Conservation (phyloP, 2,329 filamentous ascomycete species). For the Pseudogymnoascus sp. region DNA sequence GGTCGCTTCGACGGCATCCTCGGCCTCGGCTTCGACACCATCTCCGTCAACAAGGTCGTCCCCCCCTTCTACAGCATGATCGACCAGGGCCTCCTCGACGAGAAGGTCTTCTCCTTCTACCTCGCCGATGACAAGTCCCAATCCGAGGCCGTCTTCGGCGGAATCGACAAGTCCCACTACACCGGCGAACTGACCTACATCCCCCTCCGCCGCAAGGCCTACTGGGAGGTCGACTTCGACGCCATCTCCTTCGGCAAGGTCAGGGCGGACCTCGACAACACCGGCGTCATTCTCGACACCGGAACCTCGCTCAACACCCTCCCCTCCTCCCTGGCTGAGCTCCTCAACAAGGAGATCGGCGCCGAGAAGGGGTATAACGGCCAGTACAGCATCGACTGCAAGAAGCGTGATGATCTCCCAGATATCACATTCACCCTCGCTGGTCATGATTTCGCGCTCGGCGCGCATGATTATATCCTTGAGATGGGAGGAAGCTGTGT, state of each 20-base stretch:
- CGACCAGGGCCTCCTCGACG: conserved; percentile 80
- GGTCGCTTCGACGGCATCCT: conserved; percentile 96
- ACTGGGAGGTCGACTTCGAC: conserved; percentile 98
- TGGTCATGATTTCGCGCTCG: conserved; percentile 89
- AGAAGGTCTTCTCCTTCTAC: conserved; percentile 95
- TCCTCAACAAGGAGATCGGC: conserved; percentile 95
- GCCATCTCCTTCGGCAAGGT: conserved; percentile 82
- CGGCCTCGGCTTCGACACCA: conserved; percentile 87
- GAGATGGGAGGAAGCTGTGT: conserved; percentile 95
- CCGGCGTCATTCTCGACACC: conserved; percentile 94
- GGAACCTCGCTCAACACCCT: conserved; percentile 97
- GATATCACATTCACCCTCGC: conserved; percentile 86
- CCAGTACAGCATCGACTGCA: conserved; percentile 91
- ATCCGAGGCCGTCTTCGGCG: conserved; percentile 87
- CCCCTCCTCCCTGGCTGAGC: conserved; percentile 82
- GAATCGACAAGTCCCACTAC: conserved; percentile 72
- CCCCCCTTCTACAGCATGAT: conserved; percentile 97
- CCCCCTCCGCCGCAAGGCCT: conserved; percentile 93
- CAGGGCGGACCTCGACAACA: conserved; percentile 83
- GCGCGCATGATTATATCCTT: conserved; percentile 86
- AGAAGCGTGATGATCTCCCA: conserved; percentile 72
- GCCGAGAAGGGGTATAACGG: conserved; percentile 97
- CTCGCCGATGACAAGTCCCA: conserved; percentile 69
- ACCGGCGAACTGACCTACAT: conserved; percentile 86
- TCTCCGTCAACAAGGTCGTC: conserved; percentile 92